These are phyloP conservation scores for Globisporangium mamillatum DNA, from an alignment of 352 stramenopile genomes.

Conservation along the genomic window DNA sequence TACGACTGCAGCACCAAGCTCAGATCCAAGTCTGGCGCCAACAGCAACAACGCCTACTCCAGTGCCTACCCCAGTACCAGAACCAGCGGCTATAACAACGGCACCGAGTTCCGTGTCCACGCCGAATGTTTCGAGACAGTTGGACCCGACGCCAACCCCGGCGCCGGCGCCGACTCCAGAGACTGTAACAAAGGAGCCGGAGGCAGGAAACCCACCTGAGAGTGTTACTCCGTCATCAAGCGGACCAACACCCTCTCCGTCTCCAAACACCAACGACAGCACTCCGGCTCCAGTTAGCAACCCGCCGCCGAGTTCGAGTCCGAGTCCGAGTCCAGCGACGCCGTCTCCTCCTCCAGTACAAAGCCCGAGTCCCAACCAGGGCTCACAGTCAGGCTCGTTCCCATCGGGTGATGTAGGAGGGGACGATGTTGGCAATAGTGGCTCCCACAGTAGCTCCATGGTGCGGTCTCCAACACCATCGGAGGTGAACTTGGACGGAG, in stretches of 20 bases:
- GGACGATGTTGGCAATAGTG: not conserved
- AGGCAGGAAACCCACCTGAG: not conserved
- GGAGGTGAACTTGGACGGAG: not conserved
- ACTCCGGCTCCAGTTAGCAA: not conserved
- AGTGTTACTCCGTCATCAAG: not conserved
- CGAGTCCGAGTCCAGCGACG: not conserved
- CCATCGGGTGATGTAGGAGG: not conserved
- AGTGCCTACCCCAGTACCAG: not conserved
- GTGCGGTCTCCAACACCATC: not conserved
- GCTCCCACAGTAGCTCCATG: not conserved
- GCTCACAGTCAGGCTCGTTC: constrained; percentile 13
- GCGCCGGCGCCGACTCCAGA: not conserved
- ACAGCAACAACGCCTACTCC: not conserved
- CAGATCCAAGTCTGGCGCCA: not conserved
- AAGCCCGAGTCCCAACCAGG: constrained; percentile 5
- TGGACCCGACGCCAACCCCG: not conserved
- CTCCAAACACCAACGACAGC: not conserved
- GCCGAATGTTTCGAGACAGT: not conserved
- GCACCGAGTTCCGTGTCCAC: not conserved
- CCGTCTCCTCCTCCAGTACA: not conserved
- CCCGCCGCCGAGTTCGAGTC: not conserved
- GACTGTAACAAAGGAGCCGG: not conserved
- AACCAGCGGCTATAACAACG: not conserved
- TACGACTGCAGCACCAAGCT: not conserved
- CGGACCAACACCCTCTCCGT: not conserved